phyloP scores from a whole-genome alignment of 768 basidiomycete species.

The Suillus weaverae region DNA sequence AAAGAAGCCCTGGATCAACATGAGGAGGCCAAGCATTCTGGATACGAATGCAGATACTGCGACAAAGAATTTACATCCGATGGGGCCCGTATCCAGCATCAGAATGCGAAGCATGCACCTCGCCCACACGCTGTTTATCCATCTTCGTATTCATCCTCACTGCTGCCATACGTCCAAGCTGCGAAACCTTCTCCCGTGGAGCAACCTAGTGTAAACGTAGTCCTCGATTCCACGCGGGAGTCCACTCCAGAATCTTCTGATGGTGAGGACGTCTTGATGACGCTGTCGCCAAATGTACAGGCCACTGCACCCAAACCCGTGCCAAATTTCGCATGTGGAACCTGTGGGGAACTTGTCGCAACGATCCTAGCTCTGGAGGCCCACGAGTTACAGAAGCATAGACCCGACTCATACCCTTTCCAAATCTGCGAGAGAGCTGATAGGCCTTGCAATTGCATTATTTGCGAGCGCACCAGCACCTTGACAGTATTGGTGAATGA shows the following conservation, averaged over 20 bases:
- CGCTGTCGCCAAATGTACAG: not conserved
- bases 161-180: not conserved
- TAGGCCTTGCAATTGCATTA: not conserved
- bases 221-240: not conserved
- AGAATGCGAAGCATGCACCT: not conserved
- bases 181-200: not conserved
- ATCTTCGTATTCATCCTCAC: not conserved
- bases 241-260: not conserved
- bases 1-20: slow-evolving; percentile 12
- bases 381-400: not conserved
- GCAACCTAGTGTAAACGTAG: not conserved
- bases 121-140: not conserved
- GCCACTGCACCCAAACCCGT: too few species aligned
- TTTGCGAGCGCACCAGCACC: slow-evolving; percentile 10
- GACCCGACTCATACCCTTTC: not conserved
- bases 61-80: not conserved
- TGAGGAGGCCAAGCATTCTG: slow-evolving; percentile 10
- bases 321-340: not conserved
- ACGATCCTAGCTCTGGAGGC: not conserved
- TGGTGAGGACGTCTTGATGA: not conserved
- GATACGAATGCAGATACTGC: slow-evolving; percentile 8
- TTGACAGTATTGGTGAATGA: not conserved
- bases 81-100: not conserved
- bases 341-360: not conserved
- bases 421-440: not conserved